Conservation (phyloP, 805 yeast genomes). For the Saccharomycopsis sp. region DNA sequence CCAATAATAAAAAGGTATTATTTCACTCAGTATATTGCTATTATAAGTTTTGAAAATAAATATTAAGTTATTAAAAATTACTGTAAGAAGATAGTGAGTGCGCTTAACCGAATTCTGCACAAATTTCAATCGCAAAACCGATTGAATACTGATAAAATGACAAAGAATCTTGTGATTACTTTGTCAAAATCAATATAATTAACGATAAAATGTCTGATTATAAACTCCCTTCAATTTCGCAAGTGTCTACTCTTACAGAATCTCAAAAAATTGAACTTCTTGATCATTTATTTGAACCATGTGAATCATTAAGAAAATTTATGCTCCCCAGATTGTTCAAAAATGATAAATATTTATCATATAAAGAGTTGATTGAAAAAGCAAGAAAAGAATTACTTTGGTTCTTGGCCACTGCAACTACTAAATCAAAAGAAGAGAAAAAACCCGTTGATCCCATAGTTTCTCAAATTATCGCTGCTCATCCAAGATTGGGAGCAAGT, state of each 20-base stretch:
- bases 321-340: slow-evolving; percentile 25
- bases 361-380: slow-evolving; percentile 34
- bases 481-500: slow-evolving; percentile 65
- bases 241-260: neutral
- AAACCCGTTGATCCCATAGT: slow-evolving; percentile 22
- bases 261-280: slow-evolving; percentile 26
- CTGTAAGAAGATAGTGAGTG: too few species aligned
- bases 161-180: too few species aligned
- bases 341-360: slow-evolving; percentile 20
- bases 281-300: slow-evolving; percentile 56
- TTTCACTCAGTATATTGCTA: too few species aligned
- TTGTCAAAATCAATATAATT: too few species aligned
- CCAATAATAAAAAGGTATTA: too few species aligned
- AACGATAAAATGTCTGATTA: too few species aligned
- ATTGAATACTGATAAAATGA: too few species aligned
- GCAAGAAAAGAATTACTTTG: slow-evolving; percentile 30
- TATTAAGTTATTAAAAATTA: too few species aligned
- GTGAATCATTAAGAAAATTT: slow-evolving; percentile 34
- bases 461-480: slow-evolving; percentile 69
- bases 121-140: too few species aligned
- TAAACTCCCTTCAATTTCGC: slow-evolving; percentile 5
- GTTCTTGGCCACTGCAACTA: slow-evolving; percentile 20
- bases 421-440: slow-evolving; percentile 22
- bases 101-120: too few species aligned
- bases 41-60: too few species aligned